Conservation (phyloP, 2,329 filamentous ascomycete species). For the Chaetomiaceae sp. region DNA sequence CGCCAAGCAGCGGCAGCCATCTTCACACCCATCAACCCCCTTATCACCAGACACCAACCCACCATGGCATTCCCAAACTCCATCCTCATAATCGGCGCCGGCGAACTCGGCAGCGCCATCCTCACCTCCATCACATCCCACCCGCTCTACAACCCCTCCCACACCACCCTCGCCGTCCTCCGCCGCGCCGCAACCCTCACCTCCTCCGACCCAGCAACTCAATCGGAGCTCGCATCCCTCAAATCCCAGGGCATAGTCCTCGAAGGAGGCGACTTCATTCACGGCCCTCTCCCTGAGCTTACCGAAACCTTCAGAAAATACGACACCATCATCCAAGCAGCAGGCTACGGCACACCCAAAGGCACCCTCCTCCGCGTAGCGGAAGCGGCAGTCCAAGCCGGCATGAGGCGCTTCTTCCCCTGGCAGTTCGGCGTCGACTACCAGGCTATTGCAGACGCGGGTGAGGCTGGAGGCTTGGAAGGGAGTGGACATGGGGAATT, state of each 20-base stretch:
- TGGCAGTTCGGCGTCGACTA: constrained; percentile 76
- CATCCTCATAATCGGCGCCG: constrained; percentile 61
- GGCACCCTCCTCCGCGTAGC: constrained; percentile 57
- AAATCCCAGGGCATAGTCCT: constrained; percentile 37
- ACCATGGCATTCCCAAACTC: constrained; percentile 15
- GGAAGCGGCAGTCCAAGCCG: constrained; percentile 48
- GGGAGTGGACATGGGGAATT: constrained; percentile 56
- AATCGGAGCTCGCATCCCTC: constrained; percentile 32
- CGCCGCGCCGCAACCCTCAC: constrained; percentile 47
- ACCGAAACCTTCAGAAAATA: constrained; percentile 41
- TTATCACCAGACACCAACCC: neutral
- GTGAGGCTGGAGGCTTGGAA: constrained; percentile 49
- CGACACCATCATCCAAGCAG: constrained; percentile 55
- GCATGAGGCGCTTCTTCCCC: constrained; percentile 54
- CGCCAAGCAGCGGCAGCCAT: too few species aligned
- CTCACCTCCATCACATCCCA: constrained; percentile 48
- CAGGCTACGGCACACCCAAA: constrained; percentile 53
- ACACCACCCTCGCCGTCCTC: constrained; percentile 46
- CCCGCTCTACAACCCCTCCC: constrained; percentile 31
- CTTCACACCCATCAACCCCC: neutral
- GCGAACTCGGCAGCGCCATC: constrained; percentile 58
- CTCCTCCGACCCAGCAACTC: constrained; percentile 36
- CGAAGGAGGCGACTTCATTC: constrained; percentile 43
- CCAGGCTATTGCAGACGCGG: constrained; percentile 55
- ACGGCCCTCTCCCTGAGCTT: constrained; percentile 36